A percentile compares a stretch with the other conserved stretches of the same genome.
Conservation (phyloP, 306 rosid genomes). For the Gastrolobium bilobum region DNA sequence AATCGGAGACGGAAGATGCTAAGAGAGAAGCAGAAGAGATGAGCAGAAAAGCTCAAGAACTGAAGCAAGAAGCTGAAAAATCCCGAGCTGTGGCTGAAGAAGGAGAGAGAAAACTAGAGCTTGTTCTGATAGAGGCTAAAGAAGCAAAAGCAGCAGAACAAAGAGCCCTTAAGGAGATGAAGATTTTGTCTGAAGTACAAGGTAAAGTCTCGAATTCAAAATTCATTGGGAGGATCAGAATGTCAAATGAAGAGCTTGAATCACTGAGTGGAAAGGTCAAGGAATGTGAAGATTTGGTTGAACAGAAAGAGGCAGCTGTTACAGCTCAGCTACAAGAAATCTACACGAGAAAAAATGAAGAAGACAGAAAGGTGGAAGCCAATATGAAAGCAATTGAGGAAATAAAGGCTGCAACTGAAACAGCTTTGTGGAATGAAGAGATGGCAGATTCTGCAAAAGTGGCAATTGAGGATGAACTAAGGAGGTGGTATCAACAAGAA, state of each 20-base stretch:
- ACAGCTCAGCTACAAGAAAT: constrained; percentile 58
- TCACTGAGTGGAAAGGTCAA: constrained; percentile 61
- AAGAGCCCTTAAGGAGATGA: constrained; percentile 65
- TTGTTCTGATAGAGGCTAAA: constrained; percentile 60
- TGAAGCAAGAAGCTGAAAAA: constrained; percentile 64
- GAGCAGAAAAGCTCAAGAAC: constrained; percentile 56
- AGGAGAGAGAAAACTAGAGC: constrained; percentile 60
- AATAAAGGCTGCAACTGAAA: constrained; percentile 68
- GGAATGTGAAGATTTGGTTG: constrained; percentile 59
- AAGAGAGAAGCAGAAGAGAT: constrained; percentile 65
- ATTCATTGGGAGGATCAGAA: constrained; percentile 53
- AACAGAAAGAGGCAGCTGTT: constrained; percentile 61
- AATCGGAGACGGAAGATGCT: constrained; percentile 56
- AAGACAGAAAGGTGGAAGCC: constrained; percentile 67
- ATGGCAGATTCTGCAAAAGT: constrained; percentile 73
- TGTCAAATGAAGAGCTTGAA: constrained; percentile 62
- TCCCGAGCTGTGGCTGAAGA: constrained; percentile 53
- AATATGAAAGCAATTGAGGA: constrained; percentile 72
- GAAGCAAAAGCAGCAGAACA: constrained; percentile 72
- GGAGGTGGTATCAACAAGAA: constrained; percentile 61
- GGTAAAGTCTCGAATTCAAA: constrained; percentile 43
- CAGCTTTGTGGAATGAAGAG: constrained; percentile 74
- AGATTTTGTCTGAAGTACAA: constrained; percentile 50
- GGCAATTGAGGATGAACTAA: constrained; percentile 68
- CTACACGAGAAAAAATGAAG: constrained; percentile 57